Conservation (phyloP, 768 basidiomycete species). For the Russula lepida region DNA sequence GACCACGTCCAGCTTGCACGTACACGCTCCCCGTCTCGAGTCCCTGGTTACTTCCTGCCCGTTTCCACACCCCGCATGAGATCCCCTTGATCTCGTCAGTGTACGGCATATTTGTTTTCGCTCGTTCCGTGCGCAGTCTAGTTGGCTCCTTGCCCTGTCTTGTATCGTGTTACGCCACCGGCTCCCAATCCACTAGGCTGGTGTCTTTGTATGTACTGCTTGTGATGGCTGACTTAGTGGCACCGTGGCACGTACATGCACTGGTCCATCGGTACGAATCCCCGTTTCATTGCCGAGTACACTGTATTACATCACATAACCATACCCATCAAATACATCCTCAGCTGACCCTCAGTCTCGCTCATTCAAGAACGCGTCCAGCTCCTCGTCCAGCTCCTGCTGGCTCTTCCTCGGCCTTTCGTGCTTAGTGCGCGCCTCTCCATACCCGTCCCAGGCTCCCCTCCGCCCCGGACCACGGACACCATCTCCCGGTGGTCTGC, state of each 20-base stretch:
- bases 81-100: not conserved
- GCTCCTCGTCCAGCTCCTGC: constrained; percentile 74
- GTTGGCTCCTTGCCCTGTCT: not conserved
- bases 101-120: not conserved
- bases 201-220: not conserved
- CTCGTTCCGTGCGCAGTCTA: too few relatives aligned
- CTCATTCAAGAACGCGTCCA: constrained; percentile 66
- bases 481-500: constrained; percentile 19
- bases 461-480: not conserved
- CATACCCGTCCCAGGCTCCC: constrained; percentile 16
- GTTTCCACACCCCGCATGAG: not conserved
- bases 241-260: not conserved
- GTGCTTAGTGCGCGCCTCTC: constrained; percentile 27
- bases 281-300: constrained; percentile 1
- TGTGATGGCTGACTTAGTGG: not conserved
- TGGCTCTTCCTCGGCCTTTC: constrained; percentile 48
- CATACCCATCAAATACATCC: not conserved
- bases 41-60: constrained; percentile 3
- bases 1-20: not conserved
- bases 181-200: not conserved
- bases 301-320: constrained; percentile 6
- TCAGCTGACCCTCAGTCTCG: constrained; percentile 1
- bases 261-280: not conserved
- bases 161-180: not conserved
- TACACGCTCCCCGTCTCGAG: not conserved